Evolutionary conservation across 495 filamentous ascomycete genomes (phyloP).

Genomic region (Glonium stellatum): DNA sequence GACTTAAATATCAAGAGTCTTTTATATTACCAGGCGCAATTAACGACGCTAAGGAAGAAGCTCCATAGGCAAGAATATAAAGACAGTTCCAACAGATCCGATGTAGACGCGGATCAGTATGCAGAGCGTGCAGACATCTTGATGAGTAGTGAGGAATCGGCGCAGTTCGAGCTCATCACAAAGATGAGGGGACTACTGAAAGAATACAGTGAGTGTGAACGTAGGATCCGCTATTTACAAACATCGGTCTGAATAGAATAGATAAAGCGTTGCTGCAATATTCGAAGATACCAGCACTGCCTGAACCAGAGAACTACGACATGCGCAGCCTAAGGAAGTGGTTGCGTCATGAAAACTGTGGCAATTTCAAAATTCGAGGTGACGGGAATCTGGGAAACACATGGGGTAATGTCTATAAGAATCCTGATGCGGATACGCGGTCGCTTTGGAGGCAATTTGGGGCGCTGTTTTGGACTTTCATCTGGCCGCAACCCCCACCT

Average conservation of each 20-base stretch:
- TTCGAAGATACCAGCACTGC: too few species aligned
- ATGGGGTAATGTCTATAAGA: too few species aligned
- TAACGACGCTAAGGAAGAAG: not conserved
- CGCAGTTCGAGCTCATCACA: not conserved
- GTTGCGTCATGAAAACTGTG: too few species aligned
- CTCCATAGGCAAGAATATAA: not conserved
- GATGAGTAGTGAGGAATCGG: not conserved
- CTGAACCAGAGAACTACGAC: too few species aligned
- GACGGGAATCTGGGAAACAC: too few species aligned
- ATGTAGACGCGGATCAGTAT: not conserved
- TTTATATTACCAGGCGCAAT: conserved; percentile 30
- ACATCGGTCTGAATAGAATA: not conserved
- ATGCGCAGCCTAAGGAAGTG: too few species aligned
- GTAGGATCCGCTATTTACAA: not conserved
- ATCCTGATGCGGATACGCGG: too few species aligned
- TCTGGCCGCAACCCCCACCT: not conserved
- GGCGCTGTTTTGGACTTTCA: not conserved
- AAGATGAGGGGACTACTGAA: conserved; percentile 3
- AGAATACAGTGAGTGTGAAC: conserved; percentile 8
- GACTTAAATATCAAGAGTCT: conserved; percentile 34
- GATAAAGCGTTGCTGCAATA: conserved; percentile 1
- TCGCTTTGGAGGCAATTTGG: not conserved
- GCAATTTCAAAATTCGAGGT: too few species aligned
- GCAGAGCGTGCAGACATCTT: not conserved
- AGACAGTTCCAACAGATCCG: too few species aligned